Base-by-base conservation (phyloP, 495 filamentous ascomycete genomes). In the Podospora sp. region DNA sequence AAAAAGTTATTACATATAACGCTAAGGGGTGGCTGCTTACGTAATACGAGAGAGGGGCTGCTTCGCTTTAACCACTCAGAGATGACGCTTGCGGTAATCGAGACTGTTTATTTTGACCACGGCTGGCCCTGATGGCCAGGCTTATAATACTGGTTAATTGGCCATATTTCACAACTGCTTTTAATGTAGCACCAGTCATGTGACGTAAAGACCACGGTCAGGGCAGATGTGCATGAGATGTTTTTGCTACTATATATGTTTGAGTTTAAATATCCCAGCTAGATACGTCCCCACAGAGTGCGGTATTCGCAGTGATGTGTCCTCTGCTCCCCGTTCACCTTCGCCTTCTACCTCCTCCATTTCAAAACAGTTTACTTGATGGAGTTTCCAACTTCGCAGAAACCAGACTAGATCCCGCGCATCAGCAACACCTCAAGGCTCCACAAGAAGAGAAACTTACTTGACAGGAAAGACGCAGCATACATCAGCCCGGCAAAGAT, bases 331-430 rank as follows among this genome's bases (percentile, higher is more conserved):
- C 71, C 22, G 69, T 69, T 26, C 68, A 70, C 12, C 71, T 33
- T 71, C 73, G 35, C 68, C 68, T 49, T 76, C 65, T 64, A 76
- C 68, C 25, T 75, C 74, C 14, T 70, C 58, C 3, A 78, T 55
- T 6, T 59, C 74, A 22, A 74, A 63, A 18, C 71, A 56, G 18
- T 80, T 73, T 24, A 81, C 46, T 51, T 83, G 76, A 61, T 75
- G 74, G 1, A 83, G 68, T 53, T 80, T 83, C 78, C 79, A 82
- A 69, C 75, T 79, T 69, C 81, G 73, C 46, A 81, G 65, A 2
- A 78, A 69, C 75, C 71, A 83, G n/a, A 74, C 77, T 78, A 29
- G 6, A 33, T 57, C 22, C 29, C 4, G 4, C 8, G 57, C 16
- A 53, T 21, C 6, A 9, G 29, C 8, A 33, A 8, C 29, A 8